These are phyloP conservation scores for Phylloporus rhodoxanthus DNA, from an alignment of 768 basidiomycete genomes.

Conservation along the genomic window DNA sequence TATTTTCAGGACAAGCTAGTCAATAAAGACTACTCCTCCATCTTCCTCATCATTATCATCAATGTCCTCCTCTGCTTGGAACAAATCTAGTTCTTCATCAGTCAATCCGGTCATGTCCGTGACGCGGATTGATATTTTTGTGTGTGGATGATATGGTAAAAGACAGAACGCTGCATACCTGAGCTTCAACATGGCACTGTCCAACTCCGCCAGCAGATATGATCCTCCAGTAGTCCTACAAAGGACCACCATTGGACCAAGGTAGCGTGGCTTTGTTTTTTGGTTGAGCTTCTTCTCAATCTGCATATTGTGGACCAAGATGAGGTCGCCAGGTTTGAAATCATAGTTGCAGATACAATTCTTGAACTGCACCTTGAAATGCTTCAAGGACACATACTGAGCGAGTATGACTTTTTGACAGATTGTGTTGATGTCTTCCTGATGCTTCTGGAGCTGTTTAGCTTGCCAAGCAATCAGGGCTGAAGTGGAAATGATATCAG, in stretches of 20 bases:
- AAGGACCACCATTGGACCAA: conserved; percentile 25
- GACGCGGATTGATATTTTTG: neutral
- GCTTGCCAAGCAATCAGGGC: neutral
- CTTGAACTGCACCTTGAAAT: neutral
- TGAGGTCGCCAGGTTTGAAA: neutral
- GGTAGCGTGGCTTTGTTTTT: conserved; percentile 22
- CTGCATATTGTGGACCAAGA: neutral
- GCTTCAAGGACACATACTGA: neutral
- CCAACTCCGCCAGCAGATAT: conserved; percentile 25
- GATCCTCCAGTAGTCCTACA: conserved; percentile 14
- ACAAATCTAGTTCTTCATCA: neutral
- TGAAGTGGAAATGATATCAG: neutral
- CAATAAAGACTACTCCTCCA: neutral
- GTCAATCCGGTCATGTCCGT: neutral
- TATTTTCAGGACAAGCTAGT: neutral
- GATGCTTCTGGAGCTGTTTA: neutral
- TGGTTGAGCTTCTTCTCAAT: conserved; percentile 13
- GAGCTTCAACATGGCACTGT: conserved; percentile 13
- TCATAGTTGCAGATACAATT: neutral
- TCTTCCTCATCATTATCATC: neutral
- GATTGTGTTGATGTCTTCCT: neutral
- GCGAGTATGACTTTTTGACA: rapidly evolving
- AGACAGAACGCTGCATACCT: conserved; percentile 19
- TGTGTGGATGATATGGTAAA: conserved; percentile 12
- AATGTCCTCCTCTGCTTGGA: neutral